These are phyloP conservation scores for Penicillium waksmanii DNA, from an alignment of 495 filamentous ascomycete genomes.

Conservation along the genomic window DNA sequence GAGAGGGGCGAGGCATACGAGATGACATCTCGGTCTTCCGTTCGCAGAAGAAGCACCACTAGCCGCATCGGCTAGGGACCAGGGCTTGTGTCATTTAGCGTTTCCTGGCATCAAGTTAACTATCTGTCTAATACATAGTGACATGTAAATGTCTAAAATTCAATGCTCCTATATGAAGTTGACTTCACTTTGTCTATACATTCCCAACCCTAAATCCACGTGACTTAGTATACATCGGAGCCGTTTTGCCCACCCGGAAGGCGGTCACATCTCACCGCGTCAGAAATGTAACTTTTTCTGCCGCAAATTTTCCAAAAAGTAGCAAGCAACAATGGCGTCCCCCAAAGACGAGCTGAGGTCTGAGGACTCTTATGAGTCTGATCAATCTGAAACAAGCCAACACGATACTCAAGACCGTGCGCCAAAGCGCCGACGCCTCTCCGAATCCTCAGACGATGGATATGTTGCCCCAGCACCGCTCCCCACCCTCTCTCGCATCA, in stretches of 20 bases:
- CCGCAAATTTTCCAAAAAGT: slow-evolving; percentile 41
- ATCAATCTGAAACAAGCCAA: slow-evolving; percentile 29
- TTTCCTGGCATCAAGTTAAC: too few relatives aligned
- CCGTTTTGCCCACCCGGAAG: slow-evolving; percentile 14
- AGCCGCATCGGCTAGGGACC: slow-evolving; percentile 25
- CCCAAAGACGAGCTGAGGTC: slow-evolving; percentile 29
- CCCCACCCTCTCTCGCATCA: slow-evolving; percentile 49
- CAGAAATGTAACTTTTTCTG: slow-evolving; percentile 44
- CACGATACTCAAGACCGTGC: slow-evolving; percentile 35
- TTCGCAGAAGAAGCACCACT: slow-evolving; percentile 36
- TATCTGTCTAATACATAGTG: not conserved
- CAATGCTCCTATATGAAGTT: not conserved
- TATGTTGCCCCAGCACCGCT: slow-evolving; percentile 45
- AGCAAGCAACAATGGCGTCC: slow-evolving; percentile 39
- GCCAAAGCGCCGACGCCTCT: slow-evolving; percentile 49
- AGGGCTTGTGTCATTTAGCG: too few relatives aligned
- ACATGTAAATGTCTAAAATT: not conserved
- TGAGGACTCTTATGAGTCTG: slow-evolving; percentile 30
- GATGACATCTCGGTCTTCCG: slow-evolving; percentile 29
- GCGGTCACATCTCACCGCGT: slow-evolving; percentile 27
- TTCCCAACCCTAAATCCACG: not conserved
- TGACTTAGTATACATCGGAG: not conserved
- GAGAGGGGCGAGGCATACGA: slow-evolving; percentile 46
- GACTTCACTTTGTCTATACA: too few relatives aligned
- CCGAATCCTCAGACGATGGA: slow-evolving; percentile 44